Conservation (phyloP, 2,329 filamentous ascomycete genomes). For the Coniochaeta sp. region DNA sequence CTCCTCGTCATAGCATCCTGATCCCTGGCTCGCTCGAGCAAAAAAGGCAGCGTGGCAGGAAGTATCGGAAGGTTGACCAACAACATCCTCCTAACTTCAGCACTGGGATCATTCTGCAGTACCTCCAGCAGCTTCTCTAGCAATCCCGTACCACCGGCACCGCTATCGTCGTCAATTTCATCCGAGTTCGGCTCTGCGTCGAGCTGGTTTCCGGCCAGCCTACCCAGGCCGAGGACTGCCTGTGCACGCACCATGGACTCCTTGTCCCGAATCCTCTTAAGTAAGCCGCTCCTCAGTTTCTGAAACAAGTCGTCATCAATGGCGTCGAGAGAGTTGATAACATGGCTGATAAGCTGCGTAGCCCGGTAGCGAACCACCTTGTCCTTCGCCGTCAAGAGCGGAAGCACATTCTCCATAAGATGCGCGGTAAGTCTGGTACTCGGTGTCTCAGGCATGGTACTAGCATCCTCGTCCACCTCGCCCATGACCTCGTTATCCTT, state of each 20-base stretch:
- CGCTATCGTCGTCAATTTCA: slow-evolving; percentile 59
- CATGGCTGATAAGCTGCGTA: slow-evolving; percentile 82
- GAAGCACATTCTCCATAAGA: slow-evolving; percentile 66
- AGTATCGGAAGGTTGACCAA: slow-evolving; percentile 86
- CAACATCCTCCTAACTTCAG: slow-evolving; percentile 83
- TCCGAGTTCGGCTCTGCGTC: slow-evolving; percentile 64
- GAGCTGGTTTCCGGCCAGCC: slow-evolving; percentile 70
- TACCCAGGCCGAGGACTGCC: slow-evolving; percentile 81
- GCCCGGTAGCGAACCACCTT: slow-evolving; percentile 86
- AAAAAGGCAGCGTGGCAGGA: slow-evolving; percentile 72
- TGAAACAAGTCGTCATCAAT: slow-evolving; percentile 91
- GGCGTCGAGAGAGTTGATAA: slow-evolving; percentile 85
- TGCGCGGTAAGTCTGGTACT: slow-evolving; percentile 70
- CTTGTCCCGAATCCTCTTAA: slow-evolving; percentile 87
- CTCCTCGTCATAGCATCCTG: slow-evolving; percentile 77
- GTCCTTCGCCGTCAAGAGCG: slow-evolving; percentile 78
- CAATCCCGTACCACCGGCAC: slow-evolving; percentile 56
- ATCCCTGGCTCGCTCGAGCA: slow-evolving; percentile 86
- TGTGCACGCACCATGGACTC: slow-evolving; percentile 88
- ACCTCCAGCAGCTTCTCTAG: slow-evolving; percentile 80
- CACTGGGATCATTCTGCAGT: slow-evolving; percentile 87
- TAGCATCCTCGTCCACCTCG: slow-evolving; percentile 59
- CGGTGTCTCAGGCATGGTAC: slow-evolving; percentile 72
- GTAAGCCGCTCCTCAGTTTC: slow-evolving; percentile 66
- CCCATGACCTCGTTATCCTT: slow-evolving; percentile 64